phyloP scores from a whole-genome alignment of 225 moss, liverwort and hornwort species.

The Sphagnum contortum region DNA sequence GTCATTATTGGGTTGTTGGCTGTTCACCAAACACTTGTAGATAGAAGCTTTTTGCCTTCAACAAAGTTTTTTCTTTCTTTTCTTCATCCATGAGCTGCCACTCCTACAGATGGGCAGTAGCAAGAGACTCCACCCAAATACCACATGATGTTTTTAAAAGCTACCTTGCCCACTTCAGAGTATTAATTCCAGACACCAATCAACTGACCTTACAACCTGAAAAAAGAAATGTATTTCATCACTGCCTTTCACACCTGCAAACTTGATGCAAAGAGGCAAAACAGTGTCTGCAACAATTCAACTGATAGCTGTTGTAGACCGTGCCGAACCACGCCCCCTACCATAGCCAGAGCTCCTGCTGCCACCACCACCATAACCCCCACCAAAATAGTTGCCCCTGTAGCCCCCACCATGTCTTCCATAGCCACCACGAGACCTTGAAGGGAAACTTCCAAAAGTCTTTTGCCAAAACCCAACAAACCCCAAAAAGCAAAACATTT shows the following conservation, averaged over 20 bases:
- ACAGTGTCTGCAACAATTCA: constrained; percentile 7
- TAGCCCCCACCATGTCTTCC: constrained; percentile 63
- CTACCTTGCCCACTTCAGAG: constrained; percentile 4
- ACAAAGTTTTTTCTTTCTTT: too few relatives aligned
- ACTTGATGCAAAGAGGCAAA: too few relatives aligned
- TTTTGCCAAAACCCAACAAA: constrained; percentile 6
- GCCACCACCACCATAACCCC: constrained; percentile 40
- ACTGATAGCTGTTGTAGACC: constrained; percentile 46
- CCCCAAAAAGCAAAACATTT: background rate
- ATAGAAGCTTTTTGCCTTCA: background rate
- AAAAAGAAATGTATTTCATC: constrained; percentile 7
- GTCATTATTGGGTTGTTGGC: too few relatives aligned
- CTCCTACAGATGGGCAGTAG: too few relatives aligned
- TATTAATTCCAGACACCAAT: constrained; percentile 13
- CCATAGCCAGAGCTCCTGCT: constrained; percentile 62
- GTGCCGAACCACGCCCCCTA: constrained; percentile 69
- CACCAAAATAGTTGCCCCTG: constrained; percentile 59
- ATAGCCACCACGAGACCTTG: constrained; percentile 68
- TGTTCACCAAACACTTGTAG: too few relatives aligned
- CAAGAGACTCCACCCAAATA: too few relatives aligned
- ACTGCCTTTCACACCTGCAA: background rate
- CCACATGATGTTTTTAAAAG: too few relatives aligned
- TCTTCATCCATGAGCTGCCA: too few relatives aligned
- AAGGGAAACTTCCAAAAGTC: constrained; percentile 84
- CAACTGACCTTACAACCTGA: constrained; percentile 17